These are phyloP conservation scores for Ceratorhiza oryzae-sativae DNA, from an alignment of 1,284 basidiomycete species.

Conservation along the genomic window DNA sequence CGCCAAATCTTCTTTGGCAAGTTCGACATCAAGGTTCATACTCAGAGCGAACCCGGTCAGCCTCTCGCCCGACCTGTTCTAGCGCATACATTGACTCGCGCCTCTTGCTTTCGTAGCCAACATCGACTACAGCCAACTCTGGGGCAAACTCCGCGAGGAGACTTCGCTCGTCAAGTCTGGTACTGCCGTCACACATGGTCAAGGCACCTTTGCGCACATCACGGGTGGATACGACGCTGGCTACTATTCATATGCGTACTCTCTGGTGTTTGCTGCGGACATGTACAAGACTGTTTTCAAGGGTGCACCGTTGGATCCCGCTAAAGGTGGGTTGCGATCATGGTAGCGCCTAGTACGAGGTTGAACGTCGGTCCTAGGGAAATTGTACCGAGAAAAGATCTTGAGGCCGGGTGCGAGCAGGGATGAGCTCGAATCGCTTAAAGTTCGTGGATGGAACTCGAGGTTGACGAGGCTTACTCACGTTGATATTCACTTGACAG, in stretches of 20 bases:
- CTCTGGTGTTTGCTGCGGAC: conserved; percentile 76
- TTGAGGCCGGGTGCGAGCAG: conserved; percentile 63
- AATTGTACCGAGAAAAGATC: conserved; percentile 62
- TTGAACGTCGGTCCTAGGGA: conserved; percentile 39
- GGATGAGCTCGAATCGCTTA: conserved; percentile 65
- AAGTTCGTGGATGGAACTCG: no score
- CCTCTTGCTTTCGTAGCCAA: conserved; percentile 53
- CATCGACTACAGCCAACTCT: conserved; percentile 73
- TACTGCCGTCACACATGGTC: conserved; percentile 67
- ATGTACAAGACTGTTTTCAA: conserved; percentile 86
- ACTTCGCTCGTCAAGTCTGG: conserved; percentile 71
- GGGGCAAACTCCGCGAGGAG: conserved; percentile 71
- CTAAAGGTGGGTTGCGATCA: conserved; percentile 53
- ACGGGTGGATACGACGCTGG: conserved; percentile 77
- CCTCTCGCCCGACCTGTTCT: neutral
- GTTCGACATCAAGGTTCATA: conserved; percentile 79
- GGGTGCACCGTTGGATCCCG: conserved; percentile 71
- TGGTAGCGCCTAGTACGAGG: neutral
- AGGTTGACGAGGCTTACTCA: neutral
- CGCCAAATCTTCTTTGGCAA: conserved; percentile 84
- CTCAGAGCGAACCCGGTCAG: conserved; percentile 61
- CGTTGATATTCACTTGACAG: conserved; percentile 50
- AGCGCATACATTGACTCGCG: conserved; percentile 5
- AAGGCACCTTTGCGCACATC: conserved; percentile 74
- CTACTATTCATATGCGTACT: conserved; percentile 78